Evolutionary conservation across 164 flowering plant species (phyloP).

Genomic region (Vitis rupestris): DNA sequence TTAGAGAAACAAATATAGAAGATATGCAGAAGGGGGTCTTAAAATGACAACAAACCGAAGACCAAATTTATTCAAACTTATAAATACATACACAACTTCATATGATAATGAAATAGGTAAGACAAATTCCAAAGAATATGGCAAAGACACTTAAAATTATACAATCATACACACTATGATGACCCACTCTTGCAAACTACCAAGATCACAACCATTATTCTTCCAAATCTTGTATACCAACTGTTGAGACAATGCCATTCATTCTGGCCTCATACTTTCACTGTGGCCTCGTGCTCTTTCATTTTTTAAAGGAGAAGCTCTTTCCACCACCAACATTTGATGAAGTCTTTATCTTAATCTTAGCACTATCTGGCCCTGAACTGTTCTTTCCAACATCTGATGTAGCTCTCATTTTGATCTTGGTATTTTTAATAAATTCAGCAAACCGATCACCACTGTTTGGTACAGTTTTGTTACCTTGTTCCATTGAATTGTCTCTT

Average conservation of each 20-base stretch:
- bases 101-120: too few species aligned
- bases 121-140: too few species aligned
- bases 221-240: too few species aligned
- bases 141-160: too few species aligned
- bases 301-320: constrained; percentile 16
- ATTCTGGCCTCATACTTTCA: not conserved
- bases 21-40: too few species aligned
- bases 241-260: too few species aligned
- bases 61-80: too few species aligned
- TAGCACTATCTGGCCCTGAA: constrained; percentile 20
- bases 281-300: not conserved
- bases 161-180: too few species aligned
- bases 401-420: constrained; percentile 18
- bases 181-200: too few species aligned
- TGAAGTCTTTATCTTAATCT: constrained; percentile 28
- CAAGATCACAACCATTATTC: constrained; percentile 1
- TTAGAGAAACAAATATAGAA: too few species aligned
- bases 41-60: too few species aligned
- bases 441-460: constrained; percentile 17
- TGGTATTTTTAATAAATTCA: constrained; percentile 25
- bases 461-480: not conserved
- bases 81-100: too few species aligned
- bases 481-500: not conserved
- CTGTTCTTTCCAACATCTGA: constrained; percentile 17
- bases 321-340: constrained; percentile 25